These are phyloP conservation scores for Chlamydomonas sphaeroides DNA, from an alignment of 139 green algal species.

Conservation along the genomic window DNA sequence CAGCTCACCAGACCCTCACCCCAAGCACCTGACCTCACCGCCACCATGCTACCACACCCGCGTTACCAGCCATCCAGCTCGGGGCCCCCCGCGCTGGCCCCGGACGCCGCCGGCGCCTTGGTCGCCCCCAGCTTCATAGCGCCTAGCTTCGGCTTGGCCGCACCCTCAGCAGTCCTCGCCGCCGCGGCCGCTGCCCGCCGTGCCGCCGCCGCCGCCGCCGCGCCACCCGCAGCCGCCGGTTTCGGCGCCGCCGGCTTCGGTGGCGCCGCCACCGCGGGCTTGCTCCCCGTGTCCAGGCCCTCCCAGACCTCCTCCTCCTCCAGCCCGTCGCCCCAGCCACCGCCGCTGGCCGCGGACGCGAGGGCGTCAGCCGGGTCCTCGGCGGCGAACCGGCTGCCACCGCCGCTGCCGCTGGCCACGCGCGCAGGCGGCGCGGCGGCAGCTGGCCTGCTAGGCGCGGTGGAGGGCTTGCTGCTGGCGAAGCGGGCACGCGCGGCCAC, in stretches of 20 bases:
- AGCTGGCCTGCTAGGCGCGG: neutral
- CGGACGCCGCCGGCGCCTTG: neutral
- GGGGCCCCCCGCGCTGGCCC: neutral
- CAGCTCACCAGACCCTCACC: too few relatives aligned
- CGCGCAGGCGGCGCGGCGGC: neutral
- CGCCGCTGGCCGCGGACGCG: neutral
- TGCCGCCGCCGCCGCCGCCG: neutral
- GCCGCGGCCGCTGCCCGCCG: neutral
- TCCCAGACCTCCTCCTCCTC: conserved; percentile 40
- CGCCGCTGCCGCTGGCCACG: neutral
- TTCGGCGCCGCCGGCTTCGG: neutral
- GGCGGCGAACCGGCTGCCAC: neutral
- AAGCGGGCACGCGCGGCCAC: neutral
- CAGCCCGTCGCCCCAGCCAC: conserved; percentile 10
- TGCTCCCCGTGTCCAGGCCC: conserved; percentile 18
- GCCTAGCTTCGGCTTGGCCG: conserved; percentile 51
- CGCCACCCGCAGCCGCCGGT: neutral
- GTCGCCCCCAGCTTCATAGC: conserved; percentile 53
- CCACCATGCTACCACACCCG: too few relatives aligned
- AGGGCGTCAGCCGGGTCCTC: neutral
- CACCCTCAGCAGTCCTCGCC: neutral
- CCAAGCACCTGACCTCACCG: too few relatives aligned
- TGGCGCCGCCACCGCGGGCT: conserved; percentile 1
- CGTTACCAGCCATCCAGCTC: too few relatives aligned
- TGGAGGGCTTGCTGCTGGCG: conserved; percentile 12